Evolutionary conservation across 2,329 filamentous ascomycete species (phyloP).

Genomic region (Phialophora expanda): DNA sequence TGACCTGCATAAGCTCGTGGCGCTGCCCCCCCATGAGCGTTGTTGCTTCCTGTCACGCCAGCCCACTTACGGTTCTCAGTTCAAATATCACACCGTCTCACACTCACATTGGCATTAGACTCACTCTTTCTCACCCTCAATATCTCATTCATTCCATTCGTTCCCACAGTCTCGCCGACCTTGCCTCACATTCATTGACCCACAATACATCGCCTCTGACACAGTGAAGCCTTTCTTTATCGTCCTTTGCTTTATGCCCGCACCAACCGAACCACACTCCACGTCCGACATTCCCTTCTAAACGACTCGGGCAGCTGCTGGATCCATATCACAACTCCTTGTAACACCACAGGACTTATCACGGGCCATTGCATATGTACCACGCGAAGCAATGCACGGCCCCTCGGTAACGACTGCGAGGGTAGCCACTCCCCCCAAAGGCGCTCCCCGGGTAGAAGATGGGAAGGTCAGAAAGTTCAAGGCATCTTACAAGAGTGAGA

Average conservation of each 20-base stretch:
- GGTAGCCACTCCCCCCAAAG: constrained; percentile 29
- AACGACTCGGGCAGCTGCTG: not conserved
- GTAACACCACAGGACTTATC: constrained; percentile 9
- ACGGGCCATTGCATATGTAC: constrained; percentile 8
- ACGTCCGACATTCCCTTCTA: not conserved
- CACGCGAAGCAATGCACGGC: constrained; percentile 22
- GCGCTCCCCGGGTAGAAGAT: constrained; percentile 28
- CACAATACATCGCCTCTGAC: not conserved
- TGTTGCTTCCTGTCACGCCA: not conserved
- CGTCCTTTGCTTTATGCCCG: not conserved
- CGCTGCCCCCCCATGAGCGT: not conserved
- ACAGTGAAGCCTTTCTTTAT: not conserved
- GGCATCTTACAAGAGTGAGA: constrained; percentile 22
- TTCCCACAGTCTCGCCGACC: not conserved
- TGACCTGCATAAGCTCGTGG: constrained; percentile 18
- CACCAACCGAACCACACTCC: not conserved
- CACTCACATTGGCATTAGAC: not conserved
- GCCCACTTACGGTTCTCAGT: not conserved
- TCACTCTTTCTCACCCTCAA: not conserved
- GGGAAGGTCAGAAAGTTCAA: constrained; percentile 32
- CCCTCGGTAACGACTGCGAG: constrained; percentile 7
- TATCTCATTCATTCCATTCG: not conserved
- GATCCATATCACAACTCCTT: not conserved
- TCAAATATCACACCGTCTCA: not conserved
- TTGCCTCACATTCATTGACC: not conserved